Evolutionary conservation across 768 basidiomycete genomes (phyloP).

Genomic region (Boletus patriciae): DNA sequence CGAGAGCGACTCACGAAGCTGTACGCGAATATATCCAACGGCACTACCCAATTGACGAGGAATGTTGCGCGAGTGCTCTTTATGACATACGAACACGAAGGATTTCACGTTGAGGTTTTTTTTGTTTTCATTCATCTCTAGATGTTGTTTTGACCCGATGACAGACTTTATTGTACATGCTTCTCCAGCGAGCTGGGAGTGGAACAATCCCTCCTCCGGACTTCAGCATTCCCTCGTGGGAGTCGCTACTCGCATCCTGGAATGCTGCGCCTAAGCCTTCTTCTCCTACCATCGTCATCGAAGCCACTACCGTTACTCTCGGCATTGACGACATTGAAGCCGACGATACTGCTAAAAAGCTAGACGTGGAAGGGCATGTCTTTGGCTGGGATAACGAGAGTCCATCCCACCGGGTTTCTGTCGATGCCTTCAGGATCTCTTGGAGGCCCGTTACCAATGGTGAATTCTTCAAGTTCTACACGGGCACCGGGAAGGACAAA

Average conservation of each 20-base stretch:
- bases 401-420: slow-evolving; percentile 59
- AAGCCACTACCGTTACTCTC: slow-evolving; percentile 56
- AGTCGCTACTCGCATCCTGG: slow-evolving; percentile 49
- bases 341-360: slow-evolving; percentile 50
- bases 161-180: slow-evolving; percentile 91
- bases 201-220: slow-evolving; percentile 79
- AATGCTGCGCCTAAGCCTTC: slow-evolving; percentile 43
- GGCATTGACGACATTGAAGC: slow-evolving; percentile 85
- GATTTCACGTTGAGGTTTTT: slow-evolving; percentile 73
- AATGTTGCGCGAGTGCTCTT: slow-evolving; percentile 77
- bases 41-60: slow-evolving; percentile 51
- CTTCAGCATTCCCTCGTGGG: slow-evolving; percentile 75
- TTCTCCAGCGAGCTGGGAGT: slow-evolving; percentile 75
- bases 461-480: slow-evolving; percentile 74
- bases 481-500: slow-evolving; percentile 42
- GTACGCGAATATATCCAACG: slow-evolving; percentile 69
- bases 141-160: slow-evolving; percentile 3
- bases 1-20: slow-evolving; percentile 68
- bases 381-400: slow-evolving; percentile 97
- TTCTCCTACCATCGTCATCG: slow-evolving; percentile 52
- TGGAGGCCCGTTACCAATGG: slow-evolving; percentile 88
- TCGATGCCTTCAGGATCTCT: slow-evolving; percentile 72
- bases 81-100: slow-evolving; percentile 93
- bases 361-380: slow-evolving; percentile 54
- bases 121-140: neutral